Conservation (phyloP, 2,329 filamentous ascomycete species). For the Ceratocystis variospora region DNA sequence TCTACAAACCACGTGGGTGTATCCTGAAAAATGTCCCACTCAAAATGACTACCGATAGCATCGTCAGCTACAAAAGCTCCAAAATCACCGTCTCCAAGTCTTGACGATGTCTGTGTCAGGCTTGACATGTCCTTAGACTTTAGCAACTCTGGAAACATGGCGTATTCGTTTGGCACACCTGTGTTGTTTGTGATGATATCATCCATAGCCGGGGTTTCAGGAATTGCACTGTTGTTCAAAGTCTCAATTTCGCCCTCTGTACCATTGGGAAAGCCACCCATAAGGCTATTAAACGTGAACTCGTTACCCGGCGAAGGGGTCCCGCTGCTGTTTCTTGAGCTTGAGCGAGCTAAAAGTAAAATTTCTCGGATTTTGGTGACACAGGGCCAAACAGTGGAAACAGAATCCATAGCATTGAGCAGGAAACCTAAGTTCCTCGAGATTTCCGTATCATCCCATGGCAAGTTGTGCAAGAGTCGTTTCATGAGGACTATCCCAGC, state of each 20-base stretch:
- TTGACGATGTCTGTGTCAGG: background rate
- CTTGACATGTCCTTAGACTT: background rate
- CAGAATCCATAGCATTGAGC: conserved; percentile 37
- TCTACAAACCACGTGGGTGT: conserved; percentile 3
- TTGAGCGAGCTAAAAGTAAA: conserved; percentile 22
- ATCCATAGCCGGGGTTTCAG: background rate
- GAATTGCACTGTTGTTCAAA: background rate
- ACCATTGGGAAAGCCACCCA: background rate
- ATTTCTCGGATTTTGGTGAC: conserved; percentile 30
- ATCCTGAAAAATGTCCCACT: background rate
- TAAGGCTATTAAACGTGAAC: conserved; percentile 9
- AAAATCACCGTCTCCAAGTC: background rate
- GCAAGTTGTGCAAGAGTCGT: conserved; percentile 29
- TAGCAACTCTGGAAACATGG: background rate
- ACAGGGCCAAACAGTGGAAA: conserved; percentile 37
- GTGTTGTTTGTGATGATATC: background rate
- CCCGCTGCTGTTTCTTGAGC: conserved; percentile 3
- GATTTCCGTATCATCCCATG: conserved; percentile 34
- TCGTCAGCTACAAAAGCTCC: conserved; percentile 17
- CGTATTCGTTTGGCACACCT: background rate
- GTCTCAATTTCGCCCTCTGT: background rate
- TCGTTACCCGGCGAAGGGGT: background rate
- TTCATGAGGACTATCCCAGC: conserved; percentile 36
- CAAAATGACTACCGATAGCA: conserved; percentile 7
- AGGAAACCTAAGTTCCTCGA: conserved; percentile 36